phyloP scores from a whole-genome alignment of 768 basidiomycete species.

The Amanita rubescens region DNA sequence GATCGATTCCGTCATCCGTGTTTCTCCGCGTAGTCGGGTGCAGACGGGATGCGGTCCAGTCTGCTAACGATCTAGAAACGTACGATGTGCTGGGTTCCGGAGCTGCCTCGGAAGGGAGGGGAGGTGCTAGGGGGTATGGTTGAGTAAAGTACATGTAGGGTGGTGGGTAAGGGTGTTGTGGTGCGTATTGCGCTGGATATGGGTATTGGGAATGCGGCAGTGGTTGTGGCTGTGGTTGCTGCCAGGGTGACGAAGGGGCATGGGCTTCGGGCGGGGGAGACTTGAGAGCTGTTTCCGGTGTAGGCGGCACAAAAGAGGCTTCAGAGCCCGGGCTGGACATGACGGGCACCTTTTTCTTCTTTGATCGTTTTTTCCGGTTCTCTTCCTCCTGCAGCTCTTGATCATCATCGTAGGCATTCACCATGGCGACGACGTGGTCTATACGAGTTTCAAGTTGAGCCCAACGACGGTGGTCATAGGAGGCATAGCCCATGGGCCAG shows the following conservation, averaged over 20 bases:
- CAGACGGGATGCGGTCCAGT: not conserved
- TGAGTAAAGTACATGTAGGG: not conserved
- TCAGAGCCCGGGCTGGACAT: too few relatives aligned
- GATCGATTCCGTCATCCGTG: not conserved
- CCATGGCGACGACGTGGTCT: slow-evolving; percentile 41
- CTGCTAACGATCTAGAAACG: not conserved
- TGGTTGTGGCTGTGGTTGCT: not conserved
- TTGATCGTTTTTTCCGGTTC: not conserved
- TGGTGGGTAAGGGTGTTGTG: not conserved
- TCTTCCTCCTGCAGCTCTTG: not conserved
- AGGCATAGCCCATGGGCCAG: slow-evolving; percentile 55
- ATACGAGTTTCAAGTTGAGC: slow-evolving; percentile 43
- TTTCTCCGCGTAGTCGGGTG: not conserved
- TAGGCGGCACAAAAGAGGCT: too few relatives aligned
- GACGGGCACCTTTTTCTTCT: not conserved
- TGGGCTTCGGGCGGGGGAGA: not conserved
- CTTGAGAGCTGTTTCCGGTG: not conserved
- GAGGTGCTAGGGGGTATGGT: not conserved
- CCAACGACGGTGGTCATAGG: slow-evolving; percentile 37
- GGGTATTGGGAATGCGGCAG: not conserved
- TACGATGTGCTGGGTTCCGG: not conserved
- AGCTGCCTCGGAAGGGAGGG: not conserved
- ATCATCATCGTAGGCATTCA: slow-evolving; percentile 11
- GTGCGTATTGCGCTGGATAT: not conserved
- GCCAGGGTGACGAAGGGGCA: not conserved